These are phyloP conservation scores for Periconia macrospinosa DNA, from an alignment of 2,329 filamentous ascomycete species.

Conservation along the genomic window DNA sequence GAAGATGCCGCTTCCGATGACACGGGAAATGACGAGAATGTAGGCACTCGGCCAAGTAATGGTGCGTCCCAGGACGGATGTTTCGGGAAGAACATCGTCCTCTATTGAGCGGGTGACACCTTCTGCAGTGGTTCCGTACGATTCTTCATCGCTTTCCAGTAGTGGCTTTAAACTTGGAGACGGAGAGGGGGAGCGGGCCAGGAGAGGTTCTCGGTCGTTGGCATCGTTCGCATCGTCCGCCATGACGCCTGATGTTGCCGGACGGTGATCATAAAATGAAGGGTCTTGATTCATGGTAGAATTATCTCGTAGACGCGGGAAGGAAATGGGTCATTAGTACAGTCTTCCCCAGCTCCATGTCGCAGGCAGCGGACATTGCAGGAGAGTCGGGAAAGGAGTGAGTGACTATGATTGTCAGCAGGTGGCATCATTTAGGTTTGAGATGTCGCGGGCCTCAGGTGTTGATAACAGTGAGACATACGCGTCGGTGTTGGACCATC, in stretches of 20 bases:
- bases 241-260: conserved; percentile 13
- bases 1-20: conserved; percentile 73
- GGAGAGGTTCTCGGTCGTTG: conserved; percentile 22
- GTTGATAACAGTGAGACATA: conserved; percentile 6
- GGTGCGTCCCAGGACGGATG: conserved; percentile 59
- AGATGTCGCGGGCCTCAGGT: conserved; percentile 14
- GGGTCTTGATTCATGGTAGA: conserved; percentile 1
- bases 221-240: conserved; percentile 2
- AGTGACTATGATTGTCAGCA: conserved; percentile 30
- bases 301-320: not conserved
- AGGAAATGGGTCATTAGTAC: too few species aligned
- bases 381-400: not conserved
- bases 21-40: conserved; percentile 68
- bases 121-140: conserved; percentile 12
- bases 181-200: conserved; percentile 17
- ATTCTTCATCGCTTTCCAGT: conserved; percentile 20
- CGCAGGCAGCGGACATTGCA: not conserved
- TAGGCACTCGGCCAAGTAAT: conserved; percentile 66
- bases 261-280: not conserved
- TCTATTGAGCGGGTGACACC: conserved; percentile 46
- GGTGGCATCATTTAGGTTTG: conserved; percentile 22
- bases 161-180: conserved; percentile 20
- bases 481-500: not conserved
- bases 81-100: conserved; percentile 62
- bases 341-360: not conserved